These are phyloP conservation scores for Phytophthora uliginosa DNA, from an alignment of 352 stramenopile genomes.

Conservation along the genomic window DNA sequence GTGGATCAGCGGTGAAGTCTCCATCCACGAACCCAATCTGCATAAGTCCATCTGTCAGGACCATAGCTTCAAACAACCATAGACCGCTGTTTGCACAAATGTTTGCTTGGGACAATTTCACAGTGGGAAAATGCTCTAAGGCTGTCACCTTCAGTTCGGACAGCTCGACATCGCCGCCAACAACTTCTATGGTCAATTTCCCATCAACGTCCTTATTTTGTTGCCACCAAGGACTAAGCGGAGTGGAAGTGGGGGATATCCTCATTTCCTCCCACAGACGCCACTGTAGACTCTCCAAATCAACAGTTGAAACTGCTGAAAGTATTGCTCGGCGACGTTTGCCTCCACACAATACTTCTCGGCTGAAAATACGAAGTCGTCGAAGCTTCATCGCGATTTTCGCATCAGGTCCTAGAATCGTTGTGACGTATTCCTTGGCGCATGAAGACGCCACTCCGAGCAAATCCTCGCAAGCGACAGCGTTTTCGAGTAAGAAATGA, in stretches of 20 bases:
- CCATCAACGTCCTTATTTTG: slow-evolving; percentile 14
- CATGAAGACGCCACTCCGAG: slow-evolving; percentile 39
- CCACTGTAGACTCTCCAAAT: slow-evolving; percentile 52
- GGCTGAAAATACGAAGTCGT: slow-evolving; percentile 36
- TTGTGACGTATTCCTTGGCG: slow-evolving; percentile 14
- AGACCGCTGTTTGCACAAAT: slow-evolving; percentile 70
- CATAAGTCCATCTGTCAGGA: slow-evolving; percentile 93
- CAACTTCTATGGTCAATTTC: slow-evolving; percentile 46
- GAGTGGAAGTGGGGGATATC: not conserved
- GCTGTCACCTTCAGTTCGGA: slow-evolving; percentile 63
- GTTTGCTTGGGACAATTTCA: slow-evolving; percentile 56
- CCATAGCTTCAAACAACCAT: slow-evolving; percentile 93
- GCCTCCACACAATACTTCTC: slow-evolving; percentile 19
- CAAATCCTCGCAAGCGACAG: slow-evolving; percentile 24
- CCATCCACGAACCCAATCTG: slow-evolving; percentile 95
- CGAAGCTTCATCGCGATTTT: slow-evolving; percentile 47
- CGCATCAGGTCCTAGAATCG: slow-evolving; percentile 37
- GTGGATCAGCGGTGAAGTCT: slow-evolving; percentile 83
- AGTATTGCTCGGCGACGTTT: slow-evolving; percentile 1
- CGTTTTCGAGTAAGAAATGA: slow-evolving; percentile 27
- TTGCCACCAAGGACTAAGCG: slow-evolving; percentile 37
- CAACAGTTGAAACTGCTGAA: slow-evolving; percentile 18
- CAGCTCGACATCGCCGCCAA: slow-evolving; percentile 83
- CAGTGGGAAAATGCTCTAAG: slow-evolving; percentile 84
- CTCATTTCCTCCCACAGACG: slow-evolving; percentile 34